Conservation (phyloP, 208 protist genomes). For the Phytomonas francai region DNA sequence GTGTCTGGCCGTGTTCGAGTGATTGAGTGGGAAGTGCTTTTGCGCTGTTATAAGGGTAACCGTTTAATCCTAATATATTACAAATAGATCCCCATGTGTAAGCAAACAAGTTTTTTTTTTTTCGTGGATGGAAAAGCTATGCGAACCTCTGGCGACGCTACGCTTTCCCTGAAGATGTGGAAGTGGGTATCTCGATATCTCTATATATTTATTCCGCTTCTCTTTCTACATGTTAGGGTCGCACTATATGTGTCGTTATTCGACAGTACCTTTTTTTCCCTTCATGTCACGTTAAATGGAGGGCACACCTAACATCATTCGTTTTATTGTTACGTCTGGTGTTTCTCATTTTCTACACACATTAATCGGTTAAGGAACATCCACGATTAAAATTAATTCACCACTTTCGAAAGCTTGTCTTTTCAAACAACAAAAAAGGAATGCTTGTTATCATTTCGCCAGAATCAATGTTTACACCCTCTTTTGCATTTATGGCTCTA, state of each 20-base stretch:
- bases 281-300: neutral
- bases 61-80: neutral
- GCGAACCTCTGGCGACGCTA: neutral
- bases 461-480: no score
- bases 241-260: neutral
- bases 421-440: neutral
- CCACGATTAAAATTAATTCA: neutral
- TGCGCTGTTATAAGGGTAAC: neutral
- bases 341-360: neutral
- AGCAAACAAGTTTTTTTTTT: neutral
- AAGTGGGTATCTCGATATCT: neutral
- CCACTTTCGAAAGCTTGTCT: neutral
- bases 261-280: neutral
- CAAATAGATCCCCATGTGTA: neutral
- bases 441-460: neutral
- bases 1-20: neutral
- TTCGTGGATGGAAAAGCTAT: neutral
- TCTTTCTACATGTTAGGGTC: neutral
- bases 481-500: no score
- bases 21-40: neutral
- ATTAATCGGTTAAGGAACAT: neutral
- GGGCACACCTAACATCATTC: neutral
- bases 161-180: neutral
- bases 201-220: neutral
- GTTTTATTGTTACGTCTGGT: neutral